Percentiles rank a stretch among this genome's conserved stretches.
phyloP scores from a whole-genome alignment of 441 rosid genomes.

The Adansonia gregorii region DNA sequence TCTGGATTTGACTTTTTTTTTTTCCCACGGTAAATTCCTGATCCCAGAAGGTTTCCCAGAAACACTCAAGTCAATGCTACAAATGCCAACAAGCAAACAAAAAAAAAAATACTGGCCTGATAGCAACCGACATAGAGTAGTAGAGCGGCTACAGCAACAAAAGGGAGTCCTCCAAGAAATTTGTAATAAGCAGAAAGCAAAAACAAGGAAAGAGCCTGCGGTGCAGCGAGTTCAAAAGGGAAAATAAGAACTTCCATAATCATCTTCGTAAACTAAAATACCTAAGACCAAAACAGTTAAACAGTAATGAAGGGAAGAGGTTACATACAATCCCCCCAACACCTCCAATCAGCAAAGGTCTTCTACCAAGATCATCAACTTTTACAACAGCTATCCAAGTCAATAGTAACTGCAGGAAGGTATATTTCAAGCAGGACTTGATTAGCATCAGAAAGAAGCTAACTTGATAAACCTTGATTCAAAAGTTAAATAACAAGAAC shows the following conservation, averaged over 20 bases:
- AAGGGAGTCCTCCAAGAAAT: slow-evolving; percentile 73
- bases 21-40: background rate
- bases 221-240: slow-evolving; percentile 21
- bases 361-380: slow-evolving; percentile 96
- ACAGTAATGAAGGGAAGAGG: slow-evolving; percentile 17
- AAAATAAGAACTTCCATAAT: slow-evolving; percentile 14
- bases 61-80: slow-evolving; percentile 5
- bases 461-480: background rate
- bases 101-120: slow-evolving; percentile 57
- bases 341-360: slow-evolving; percentile 91
- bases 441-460: slow-evolving; percentile 20
- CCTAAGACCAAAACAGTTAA: background rate
- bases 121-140: slow-evolving; percentile 96
- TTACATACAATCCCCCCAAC: slow-evolving; percentile 85
- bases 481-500: slow-evolving; percentile 15
- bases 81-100: slow-evolving; percentile 25
- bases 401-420: slow-evolving; percentile 64
- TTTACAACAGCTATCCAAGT: slow-evolving; percentile 90
- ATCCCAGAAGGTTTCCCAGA: background rate
- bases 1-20: background rate
- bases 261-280: background rate
- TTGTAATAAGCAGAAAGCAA: slow-evolving; percentile 89
- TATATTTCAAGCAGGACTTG: slow-evolving; percentile 25
- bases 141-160: slow-evolving; percentile 80
- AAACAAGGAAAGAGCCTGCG: slow-evolving; percentile 78